Base-by-base conservation (phyloP, 768 basidiomycete species). In the Pseudohyphozyma bogoriensis region DNA sequence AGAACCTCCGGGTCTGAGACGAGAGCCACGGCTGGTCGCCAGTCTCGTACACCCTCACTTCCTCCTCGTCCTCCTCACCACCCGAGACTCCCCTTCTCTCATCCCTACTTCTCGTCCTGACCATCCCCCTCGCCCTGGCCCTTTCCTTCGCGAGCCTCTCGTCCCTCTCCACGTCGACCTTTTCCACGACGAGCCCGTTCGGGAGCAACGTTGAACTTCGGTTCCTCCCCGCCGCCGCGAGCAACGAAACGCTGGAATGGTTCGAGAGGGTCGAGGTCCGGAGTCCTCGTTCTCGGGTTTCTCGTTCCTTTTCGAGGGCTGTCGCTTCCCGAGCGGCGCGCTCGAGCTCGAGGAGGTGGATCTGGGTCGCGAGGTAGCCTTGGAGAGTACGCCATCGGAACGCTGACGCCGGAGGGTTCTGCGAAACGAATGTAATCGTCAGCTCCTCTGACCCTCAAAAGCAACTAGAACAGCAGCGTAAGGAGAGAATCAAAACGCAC, bases 371-470 rank as follows among this genome's bases (percentile, higher is more conserved):
- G 73, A 97, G 82, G 73, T 92, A 99, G 3, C 76, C 77, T 58
- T 84, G 81, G 9, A 99, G 76, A 4, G 87, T 87, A 68, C 86
- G 84, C 69, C 87, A 85, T 39, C 86, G 83, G 37, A 90, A 84
- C 6, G 85, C 79, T 16, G 91, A 88, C 66, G 95, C 90, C 52
- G 86, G 84, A 16, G 89, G 89, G 71, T 89, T 96, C 93, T 97
- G 66, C 24, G 12, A 36, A n/a, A 37, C 32, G 32, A 50, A 49
- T 35, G 22, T 16, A 18, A 22, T 18, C 31, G 31, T 32, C 22
- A 37, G 36, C 22, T 12, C 2, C 47, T 16, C 24, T 26, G 15
- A 28, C 20, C 51, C 12, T 26, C 36, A 13, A 24, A 44, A 35
- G 15, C n/a, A 24, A 56, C 10, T 33, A 12, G 12, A 28, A 37